phyloP scores from a whole-genome alignment of 768 basidiomycete genomes.

The Leccinum obscurum region DNA sequence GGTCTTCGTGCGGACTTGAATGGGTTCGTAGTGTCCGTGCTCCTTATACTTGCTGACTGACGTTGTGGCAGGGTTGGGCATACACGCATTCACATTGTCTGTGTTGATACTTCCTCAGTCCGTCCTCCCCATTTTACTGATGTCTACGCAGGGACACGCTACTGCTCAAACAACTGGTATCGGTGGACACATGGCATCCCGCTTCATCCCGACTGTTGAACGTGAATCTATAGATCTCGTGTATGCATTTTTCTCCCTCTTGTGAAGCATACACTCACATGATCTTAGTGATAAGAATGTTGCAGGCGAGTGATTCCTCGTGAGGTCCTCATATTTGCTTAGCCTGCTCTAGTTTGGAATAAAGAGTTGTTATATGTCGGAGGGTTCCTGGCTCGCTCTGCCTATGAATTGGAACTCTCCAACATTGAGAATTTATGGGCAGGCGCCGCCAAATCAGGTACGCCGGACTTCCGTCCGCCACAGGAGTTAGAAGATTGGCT shows the following conservation, averaged over 20 bases:
- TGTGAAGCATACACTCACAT: neutral
- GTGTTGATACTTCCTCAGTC: neutral
- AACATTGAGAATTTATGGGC: conserved; percentile 50
- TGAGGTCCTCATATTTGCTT: neutral
- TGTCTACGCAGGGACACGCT: conserved; percentile 8
- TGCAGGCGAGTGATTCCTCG: conserved; percentile 2
- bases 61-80: conserved; percentile 8
- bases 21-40: conserved; percentile 47
- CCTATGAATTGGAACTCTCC: conserved; percentile 16
- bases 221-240: conserved; percentile 18
- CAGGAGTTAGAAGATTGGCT: conserved; percentile 51
- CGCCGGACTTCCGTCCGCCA: conserved; percentile 32
- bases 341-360: conserved; percentile 72
- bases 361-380: conserved; percentile 48
- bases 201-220: conserved; percentile 19
- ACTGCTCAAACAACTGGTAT: conserved; percentile 17
- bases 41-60: neutral
- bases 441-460: conserved; percentile 39
- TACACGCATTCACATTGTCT: conserved; percentile 16
- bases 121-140: neutral
- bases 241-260: conserved; percentile 1
- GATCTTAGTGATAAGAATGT: conserved; percentile 10
- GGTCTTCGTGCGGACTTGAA: conserved; percentile 86
- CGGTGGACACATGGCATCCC: conserved; percentile 20
- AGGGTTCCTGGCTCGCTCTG: conserved; percentile 12